phyloP scores from a whole-genome alignment of 352 stramenopile species.

The Blastocystis sp. region DNA sequence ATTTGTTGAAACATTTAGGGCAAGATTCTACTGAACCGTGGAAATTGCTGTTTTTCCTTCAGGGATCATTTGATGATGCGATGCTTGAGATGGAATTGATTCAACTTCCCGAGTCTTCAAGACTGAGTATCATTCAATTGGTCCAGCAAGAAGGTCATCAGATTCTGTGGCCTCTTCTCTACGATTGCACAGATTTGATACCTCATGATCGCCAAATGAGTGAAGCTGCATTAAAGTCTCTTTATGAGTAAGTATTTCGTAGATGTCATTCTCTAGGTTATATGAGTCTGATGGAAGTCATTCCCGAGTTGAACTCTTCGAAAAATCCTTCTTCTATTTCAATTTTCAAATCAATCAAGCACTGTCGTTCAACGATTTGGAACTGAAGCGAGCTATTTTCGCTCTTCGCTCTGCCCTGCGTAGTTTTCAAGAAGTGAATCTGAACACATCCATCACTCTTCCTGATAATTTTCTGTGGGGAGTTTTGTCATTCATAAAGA shows the following conservation, averaged over 20 bases:
- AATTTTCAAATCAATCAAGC: slow-evolving; percentile 53
- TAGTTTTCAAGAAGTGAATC: background rate
- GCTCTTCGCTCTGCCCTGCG: background rate
- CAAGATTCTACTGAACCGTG: slow-evolving; percentile 1
- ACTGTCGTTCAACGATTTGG: background rate
- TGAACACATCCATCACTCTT: background rate
- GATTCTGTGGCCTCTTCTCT: slow-evolving; percentile 3
- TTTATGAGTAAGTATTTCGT: background rate
- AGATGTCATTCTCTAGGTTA: background rate
- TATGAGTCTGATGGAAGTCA: background rate
- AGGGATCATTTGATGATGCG: background rate
- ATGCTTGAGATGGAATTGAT: background rate
- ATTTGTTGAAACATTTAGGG: slow-evolving; percentile 9
- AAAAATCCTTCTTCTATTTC: slow-evolving; percentile 39
- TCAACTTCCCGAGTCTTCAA: background rate
- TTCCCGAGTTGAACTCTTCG: background rate
- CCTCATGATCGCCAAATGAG: background rate
- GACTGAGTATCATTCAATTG: background rate
- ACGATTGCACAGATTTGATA: background rate
- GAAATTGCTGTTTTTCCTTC: slow-evolving; percentile 10
- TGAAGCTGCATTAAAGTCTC: background rate
- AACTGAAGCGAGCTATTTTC: background rate
- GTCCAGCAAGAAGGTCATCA: slow-evolving; percentile 3
- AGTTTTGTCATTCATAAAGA: background rate
- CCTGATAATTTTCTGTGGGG: slow-evolving; percentile 40